Percentiles rank a stretch among this genome's conserved stretches.
Conservation (phyloP, 106 monocot species). For the Posidonia australis region DNA sequence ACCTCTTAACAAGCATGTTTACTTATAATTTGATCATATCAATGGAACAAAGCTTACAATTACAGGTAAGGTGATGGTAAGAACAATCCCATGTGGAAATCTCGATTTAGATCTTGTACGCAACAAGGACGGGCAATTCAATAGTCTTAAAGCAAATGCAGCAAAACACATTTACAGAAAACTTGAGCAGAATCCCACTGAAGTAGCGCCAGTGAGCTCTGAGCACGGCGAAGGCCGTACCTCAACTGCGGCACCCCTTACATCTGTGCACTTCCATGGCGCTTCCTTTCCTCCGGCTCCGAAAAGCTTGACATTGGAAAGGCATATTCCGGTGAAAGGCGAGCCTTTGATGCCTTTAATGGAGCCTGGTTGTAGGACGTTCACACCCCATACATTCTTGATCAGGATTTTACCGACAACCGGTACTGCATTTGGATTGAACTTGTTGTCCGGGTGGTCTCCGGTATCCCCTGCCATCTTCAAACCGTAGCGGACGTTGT, state of each 20-base stretch:
- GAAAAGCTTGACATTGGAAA: conserved; percentile 34
- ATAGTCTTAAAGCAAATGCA: no score
- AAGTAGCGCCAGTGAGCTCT: conserved; percentile 22
- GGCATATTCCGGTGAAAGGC: conserved; percentile 35
- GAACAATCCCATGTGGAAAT: no score
- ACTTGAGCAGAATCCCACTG: conserved; percentile 20
- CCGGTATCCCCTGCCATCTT: conserved; percentile 21
- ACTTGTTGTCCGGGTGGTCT: conserved; percentile 21
- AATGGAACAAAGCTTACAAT: no score
- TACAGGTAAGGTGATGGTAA: no score
- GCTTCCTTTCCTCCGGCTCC: background rate
- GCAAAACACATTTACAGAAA: background rate
- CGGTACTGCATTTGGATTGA: conserved; percentile 10
- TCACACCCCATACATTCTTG: conserved; percentile 16
- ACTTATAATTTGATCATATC: no score
- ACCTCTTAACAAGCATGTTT: no score
- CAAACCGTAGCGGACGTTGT: conserved; percentile 6
- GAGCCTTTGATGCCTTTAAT: conserved; percentile 14
- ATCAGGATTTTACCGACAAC: conserved; percentile 10
- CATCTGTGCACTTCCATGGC: conserved; percentile 38
- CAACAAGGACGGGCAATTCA: no score
- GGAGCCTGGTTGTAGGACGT: conserved; percentile 14
- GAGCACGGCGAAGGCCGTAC: conserved; percentile 42
- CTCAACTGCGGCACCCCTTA: conserved; percentile 29
- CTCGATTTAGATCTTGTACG: no score